Evolutionary conservation across 2,329 filamentous ascomycete species (phyloP), one percentile per base, ranked within the genome.

Genomic region (Colletotrichum australisinense): DNA sequence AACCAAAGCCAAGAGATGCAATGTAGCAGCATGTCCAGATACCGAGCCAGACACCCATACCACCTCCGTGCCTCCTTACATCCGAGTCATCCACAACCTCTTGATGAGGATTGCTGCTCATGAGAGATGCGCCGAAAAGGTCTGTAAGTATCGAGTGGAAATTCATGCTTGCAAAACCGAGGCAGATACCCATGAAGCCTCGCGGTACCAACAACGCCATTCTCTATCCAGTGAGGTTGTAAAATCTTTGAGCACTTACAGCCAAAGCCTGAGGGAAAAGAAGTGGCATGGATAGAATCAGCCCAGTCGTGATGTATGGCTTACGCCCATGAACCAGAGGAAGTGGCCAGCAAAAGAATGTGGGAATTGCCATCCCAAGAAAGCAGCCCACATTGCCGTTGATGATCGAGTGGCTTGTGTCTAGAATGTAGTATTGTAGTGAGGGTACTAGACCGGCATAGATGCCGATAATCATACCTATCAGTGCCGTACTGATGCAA

Each of bases 161-260:
- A 78, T 95, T 95, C 86, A 95, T 93, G 78, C 93, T 93, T 19
- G 92, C 92, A 78, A 95, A 93, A 0, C 93, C 94, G 11, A 95
- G 87, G 24, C 89, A 88, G 42, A 92, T 83, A 0, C 94, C 93
- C 81, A 94, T 93, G 59, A 93, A 78, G 1, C 88, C 88, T 63
- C 93, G 87, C 5, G 92, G 88, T 6, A 91, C 81, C 3, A 95
- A 85, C 4, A 95, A 84, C 35, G 90, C 87, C 66, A 87, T 85
- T 77, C 89, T 87, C 85, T 90, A 94, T 24, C 83, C 84, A 26
- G 84, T 78, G 14, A 88, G 85, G 69, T 88, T 86, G 4, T 90
- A 90, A 9, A 89, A 88, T 74, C 92, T 85, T 69, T 85, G 87
- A 9, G 83, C 80, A 57, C 88, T 87, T 9, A 94, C 88, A 2